phyloP scores from a whole-genome alignment of 1,284 basidiomycete genomes.

The Cryptococcus sp. region DNA sequence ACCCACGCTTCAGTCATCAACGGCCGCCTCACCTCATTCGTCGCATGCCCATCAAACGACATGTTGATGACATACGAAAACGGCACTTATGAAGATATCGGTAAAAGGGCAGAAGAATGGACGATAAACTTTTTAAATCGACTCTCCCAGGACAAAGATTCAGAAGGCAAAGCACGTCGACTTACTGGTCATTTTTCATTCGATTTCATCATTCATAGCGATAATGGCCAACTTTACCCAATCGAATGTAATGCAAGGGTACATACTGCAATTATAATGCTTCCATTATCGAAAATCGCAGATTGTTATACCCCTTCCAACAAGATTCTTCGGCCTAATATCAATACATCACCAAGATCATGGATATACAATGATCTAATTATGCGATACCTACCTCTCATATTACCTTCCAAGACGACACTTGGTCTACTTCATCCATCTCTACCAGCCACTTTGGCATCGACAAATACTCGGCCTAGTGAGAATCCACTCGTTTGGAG shows the following conservation, averaged over 20 bases:
- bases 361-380: constrained; percentile 48
- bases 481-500: constrained; percentile 15
- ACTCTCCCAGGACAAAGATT: constrained; percentile 27
- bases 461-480: constrained; percentile 10
- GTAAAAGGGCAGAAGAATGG: constrained; percentile 42
- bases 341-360: constrained; percentile 25
- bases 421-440: constrained; percentile 25
- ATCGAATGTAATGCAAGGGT: constrained; percentile 51
- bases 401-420: constrained; percentile 17
- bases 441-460: constrained; percentile 17
- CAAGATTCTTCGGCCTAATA: constrained; percentile 22
- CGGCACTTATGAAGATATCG: constrained; percentile 34
- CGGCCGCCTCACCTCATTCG: constrained; percentile 48
- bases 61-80: constrained; percentile 51
- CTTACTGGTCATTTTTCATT: constrained; percentile 50
- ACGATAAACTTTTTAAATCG: constrained; percentile 40
- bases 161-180: constrained; percentile 15
- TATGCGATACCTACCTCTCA: constrained; percentile 36
- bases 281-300: constrained; percentile 27
- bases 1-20: constrained; percentile 49
- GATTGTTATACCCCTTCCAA: constrained; percentile 15
- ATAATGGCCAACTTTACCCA: constrained; percentile 42
- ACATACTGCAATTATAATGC: constrained; percentile 48
- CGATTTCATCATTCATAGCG: constrained; percentile 47
- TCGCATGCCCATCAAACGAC: constrained; percentile 50